Percentiles rank a stretch among this genome's conserved stretches.
phyloP scores from a whole-genome alignment of 2,329 filamentous ascomycete genomes.

The Hypoxylon sp. region DNA sequence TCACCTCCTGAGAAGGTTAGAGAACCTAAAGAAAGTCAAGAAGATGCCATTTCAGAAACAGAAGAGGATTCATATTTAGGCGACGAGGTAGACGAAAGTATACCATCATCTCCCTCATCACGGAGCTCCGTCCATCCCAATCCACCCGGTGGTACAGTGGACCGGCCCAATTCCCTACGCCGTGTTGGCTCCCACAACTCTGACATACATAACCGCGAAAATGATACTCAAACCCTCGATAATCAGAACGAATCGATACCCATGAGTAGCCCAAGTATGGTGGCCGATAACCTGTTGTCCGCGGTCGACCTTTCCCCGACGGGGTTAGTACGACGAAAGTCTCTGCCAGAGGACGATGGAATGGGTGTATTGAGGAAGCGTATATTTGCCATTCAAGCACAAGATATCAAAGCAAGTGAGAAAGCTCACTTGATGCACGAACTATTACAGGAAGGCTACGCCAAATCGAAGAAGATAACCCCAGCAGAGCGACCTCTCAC shows the following conservation, averaged over 20 bases:
- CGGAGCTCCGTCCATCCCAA: constrained; percentile 48
- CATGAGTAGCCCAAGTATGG: constrained; percentile 33
- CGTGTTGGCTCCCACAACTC: constrained; percentile 20
- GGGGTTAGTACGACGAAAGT: constrained; percentile 38
- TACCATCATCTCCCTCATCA: constrained; percentile 49
- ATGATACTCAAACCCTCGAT: constrained; percentile 27
- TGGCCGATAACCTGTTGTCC: constrained; percentile 27
- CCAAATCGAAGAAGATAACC: constrained; percentile 57
- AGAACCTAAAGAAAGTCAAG: constrained; percentile 44
- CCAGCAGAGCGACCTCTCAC: constrained; percentile 53
- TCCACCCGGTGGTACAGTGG: constrained; percentile 28
- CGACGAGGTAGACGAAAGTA: constrained; percentile 47
- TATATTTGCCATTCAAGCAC: constrained; percentile 78
- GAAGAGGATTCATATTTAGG: constrained; percentile 50
- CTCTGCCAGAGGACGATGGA: constrained; percentile 82
- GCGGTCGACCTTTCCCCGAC: constrained; percentile 10
- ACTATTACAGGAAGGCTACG: constrained; percentile 78
- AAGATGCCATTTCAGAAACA: constrained; percentile 52
- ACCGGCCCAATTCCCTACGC: constrained; percentile 22
- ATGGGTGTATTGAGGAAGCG: constrained; percentile 77
- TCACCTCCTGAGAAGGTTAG: constrained; percentile 54
- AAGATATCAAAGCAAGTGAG: constrained; percentile 69
- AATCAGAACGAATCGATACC: constrained; percentile 34
- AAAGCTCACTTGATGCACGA: constrained; percentile 82
- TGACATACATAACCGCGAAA: constrained; percentile 20